Conservation (phyloP, 148 eudicot genomes). For the Arctostaphylos glauca region DNA sequence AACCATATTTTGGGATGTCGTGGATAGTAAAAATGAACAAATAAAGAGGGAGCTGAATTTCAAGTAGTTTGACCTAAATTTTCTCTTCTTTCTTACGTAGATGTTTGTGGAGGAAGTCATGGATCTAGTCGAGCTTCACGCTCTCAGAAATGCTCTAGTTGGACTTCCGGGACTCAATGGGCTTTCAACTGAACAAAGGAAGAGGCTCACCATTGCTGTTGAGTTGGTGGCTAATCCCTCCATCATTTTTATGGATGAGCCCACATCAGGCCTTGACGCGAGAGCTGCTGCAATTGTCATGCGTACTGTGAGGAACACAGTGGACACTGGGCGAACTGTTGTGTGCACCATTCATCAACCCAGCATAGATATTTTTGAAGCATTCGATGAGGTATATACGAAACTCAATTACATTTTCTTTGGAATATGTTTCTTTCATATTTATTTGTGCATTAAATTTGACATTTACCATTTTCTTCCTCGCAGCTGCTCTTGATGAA, state of each 20-base stretch:
- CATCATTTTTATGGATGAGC: conserved; percentile 37
- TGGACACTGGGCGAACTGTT: conserved; percentile 34
- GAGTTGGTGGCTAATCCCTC: conserved; percentile 43
- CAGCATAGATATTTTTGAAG: conserved; percentile 43
- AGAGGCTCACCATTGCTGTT: conserved; percentile 42
- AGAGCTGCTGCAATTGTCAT: conserved; percentile 39
- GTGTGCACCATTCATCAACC: conserved; percentile 42
- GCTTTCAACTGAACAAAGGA: conserved; percentile 41
- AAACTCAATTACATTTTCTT: neutral
- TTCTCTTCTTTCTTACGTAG: conserved; percentile 12
- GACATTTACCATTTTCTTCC: neutral
- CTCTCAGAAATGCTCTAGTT: conserved; percentile 30
- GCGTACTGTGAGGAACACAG: conserved; percentile 34
- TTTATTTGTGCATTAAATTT: neutral
- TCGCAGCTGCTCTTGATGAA: conserved; percentile 39
- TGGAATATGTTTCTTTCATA: neutral
- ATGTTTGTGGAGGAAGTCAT: conserved; percentile 39
- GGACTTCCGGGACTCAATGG: conserved; percentile 44
- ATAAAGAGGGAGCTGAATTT: neutral
- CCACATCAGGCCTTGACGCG: conserved; percentile 36
- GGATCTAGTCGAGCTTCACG: conserved; percentile 38
- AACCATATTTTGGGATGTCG: neutral
- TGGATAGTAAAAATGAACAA: neutral
- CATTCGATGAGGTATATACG: conserved; percentile 40
- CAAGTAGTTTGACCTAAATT: conserved; percentile 21